A percentile compares a stretch with the other conserved stretches of the same genome.
Evolutionary conservation across 148 eudicot species (phyloP).

Genomic region (Drosera capensis): DNA sequence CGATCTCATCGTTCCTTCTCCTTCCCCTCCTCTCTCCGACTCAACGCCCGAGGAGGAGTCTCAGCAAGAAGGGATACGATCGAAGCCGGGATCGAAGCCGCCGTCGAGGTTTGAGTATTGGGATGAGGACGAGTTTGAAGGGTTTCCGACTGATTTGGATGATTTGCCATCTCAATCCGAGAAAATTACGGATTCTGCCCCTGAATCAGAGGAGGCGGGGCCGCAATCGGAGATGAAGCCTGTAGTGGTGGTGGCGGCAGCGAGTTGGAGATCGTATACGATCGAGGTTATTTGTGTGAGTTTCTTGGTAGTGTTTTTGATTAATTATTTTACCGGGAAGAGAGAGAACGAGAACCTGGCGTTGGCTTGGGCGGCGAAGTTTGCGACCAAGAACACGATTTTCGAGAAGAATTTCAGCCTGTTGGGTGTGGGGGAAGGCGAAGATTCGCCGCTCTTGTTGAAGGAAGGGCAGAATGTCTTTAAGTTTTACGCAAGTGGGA

Average conservation of each 20-base stretch:
- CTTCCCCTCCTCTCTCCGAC: slow-evolving; percentile 24
- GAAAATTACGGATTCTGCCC: slow-evolving; percentile 8
- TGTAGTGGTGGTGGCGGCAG: neutral
- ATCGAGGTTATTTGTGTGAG: slow-evolving; percentile 52
- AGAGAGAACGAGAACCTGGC: slow-evolving; percentile 78
- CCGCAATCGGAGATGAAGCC: slow-evolving; percentile 2
- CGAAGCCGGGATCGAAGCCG: slow-evolving; percentile 11
- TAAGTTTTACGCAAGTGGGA: slow-evolving; percentile 76
- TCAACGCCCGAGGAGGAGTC: slow-evolving; percentile 20
- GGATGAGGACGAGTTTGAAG: slow-evolving; percentile 99
- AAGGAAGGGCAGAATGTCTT: slow-evolving; percentile 85
- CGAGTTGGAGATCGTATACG: slow-evolving; percentile 9
- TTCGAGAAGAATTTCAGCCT: slow-evolving; percentile 79
- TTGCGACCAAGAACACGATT: slow-evolving; percentile 49
- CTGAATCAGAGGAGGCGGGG: slow-evolving; percentile 7
- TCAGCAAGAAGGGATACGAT: too few species aligned
- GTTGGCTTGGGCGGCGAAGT: slow-evolving; percentile 64
- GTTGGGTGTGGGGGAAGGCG: slow-evolving; percentile 73
- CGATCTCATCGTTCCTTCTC: slow-evolving; percentile 34
- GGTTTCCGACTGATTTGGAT: slow-evolving; percentile 31
- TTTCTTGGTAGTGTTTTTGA: slow-evolving; percentile 37
- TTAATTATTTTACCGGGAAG: slow-evolving; percentile 73
- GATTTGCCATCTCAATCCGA: slow-evolving; percentile 12
- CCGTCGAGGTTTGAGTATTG: slow-evolving; percentile 49
- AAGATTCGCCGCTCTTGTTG: slow-evolving; percentile 67